Evolutionary conservation across 2,329 filamentous ascomycete species (phyloP), one percentile per base, ranked within the genome.

Genomic region (Talaromyces rugulosus): DNA sequence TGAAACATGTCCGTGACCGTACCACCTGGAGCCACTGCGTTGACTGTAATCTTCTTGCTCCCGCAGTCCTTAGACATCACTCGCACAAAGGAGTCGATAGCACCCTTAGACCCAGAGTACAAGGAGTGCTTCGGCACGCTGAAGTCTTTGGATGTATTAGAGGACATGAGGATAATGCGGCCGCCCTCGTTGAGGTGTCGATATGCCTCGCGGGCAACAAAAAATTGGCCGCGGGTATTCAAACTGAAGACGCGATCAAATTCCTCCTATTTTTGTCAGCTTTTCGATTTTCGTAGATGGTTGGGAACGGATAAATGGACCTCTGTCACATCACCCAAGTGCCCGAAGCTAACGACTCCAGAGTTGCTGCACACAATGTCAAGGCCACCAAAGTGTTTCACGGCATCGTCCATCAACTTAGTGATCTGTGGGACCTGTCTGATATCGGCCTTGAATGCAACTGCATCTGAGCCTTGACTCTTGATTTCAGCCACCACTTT

Each of bases 101-200:
- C 86, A 68, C 88, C 89, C 81, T 92, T 92, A 74, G 82, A 86
- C 12, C 85, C 89, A n/a, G 88, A 89, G 81, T 92, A 92, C 54
- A 92, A 82, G 11, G 87, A 82, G 73, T 92, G 89, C 71, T 86
- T 85, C 63, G 87, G 87, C 14, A 92, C 87, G 58, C 84, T 87
- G 73, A 85, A 84, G 62, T 76, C 89, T 79, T 89, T 75, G 74
- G 88, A 75, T 0, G 88, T 88, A 74, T 90, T 91, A 62, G 84
- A 88, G 31, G 83, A 85, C 85, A 90, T 91, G 66, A 92, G 80
- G 74, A 92, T 88, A 67, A 93, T 84, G 55, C 89, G 83, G 30
- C 90, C 90, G 62, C 89, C 87, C 50, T 84, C 80, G 70, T 87
- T 82, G 65, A 90, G 83, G 77, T 90, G 80, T 78, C 87, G 88